Base-by-base conservation (phyloP, 1,139 yeast species). In the Saccharomycopsis crataegensis region DNA sequence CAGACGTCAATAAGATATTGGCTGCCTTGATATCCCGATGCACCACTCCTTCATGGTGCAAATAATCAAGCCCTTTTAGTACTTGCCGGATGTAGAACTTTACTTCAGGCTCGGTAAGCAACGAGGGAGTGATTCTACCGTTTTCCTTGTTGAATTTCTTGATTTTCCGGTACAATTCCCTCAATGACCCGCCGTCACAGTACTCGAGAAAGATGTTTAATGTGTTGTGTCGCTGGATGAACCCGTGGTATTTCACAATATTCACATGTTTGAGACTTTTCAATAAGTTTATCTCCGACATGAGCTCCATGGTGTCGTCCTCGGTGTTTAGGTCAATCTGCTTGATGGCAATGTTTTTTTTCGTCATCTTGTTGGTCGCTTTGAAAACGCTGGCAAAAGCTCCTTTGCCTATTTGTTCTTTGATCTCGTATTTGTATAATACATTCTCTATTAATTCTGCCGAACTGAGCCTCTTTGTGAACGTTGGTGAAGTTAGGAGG, bases 1-100 rank as follows among this genome's bases (percentile, higher is more conserved):
- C 86, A 56, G 81, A 80, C n/a, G 94, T 83, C 52, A 93, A 78
- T 58, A 93, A 76, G 33, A 93, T 83, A 66, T 93, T 93, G 0
- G 99, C 99, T 1, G 98, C 96, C 67, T 93, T 93, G 60, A 93
- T 80, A 67, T 93, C 99, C 59, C 99, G 77, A 68, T 93, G 99
- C 22, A 94, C 91, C 41, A 94, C 94, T 36, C 96, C 97, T 61
- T 87, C 79, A 56, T 77, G 80, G 70, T 93, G 99, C 34, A 94
- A 83, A 52, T 84, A 87, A 51, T 76, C 73, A 32, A 93, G 72
- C 0, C 98, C 99, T 32, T 76, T 69, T 14, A 93, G 68, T 0
- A 91, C 88, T 69, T 88, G 96, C 45, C 69, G 71, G 36, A 86
- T 83, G 62, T 82, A 87, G 5, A 70, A 67, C 0, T 78, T 76